Base-by-base conservation (phyloP, 768 basidiomycete genomes). In the Sutorius australiensis region DNA sequence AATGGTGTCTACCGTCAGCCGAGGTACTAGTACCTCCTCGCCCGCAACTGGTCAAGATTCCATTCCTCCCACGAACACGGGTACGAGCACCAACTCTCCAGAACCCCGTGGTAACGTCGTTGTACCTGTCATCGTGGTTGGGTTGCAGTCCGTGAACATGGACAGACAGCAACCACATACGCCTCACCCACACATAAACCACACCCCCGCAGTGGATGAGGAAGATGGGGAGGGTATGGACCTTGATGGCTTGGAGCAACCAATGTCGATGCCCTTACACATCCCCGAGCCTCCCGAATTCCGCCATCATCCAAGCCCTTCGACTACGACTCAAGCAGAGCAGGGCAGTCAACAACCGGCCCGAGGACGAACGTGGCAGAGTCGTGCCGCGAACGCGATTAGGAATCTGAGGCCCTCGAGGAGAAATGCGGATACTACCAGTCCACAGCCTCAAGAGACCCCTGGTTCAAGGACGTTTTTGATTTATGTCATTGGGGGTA, bases 401-500 rank as follows among this genome's bases (percentile, higher is more conserved):
- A 75, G 84, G 44, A 82, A 78, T 61, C 63, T 86, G 57, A 68
- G 80, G 27, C 71, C 77, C 42, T 74, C 74, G 9, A 56, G 64
- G 46, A 62, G 64, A 54, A 59, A 57, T 13, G 51, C 57, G 34
- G 59, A 62, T 11, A 43, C 63, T 32, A 50, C 55, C 27, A 52
- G 54, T 34, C 63, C 66, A n/a, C 63, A 54, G 39, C 53, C 63
- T 9, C 61, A 48, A 42, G 63, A 65, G 34, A 50, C 67, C 2
- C 56, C 55, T 27, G 58, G 64, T 46, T 60, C 56, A 33, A 58
- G 90, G 58, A 93, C 90, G 16, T 93, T 93, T 71, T 75, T 93
- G 68, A 92, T 95, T 51, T 94, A 92, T 71, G 92, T 95, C 55
- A 89, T 92, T 65, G 89, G 89, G 46, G 88, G 87, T 82, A 56